These are phyloP conservation scores for Penicillium desertorum DNA, from an alignment of 495 filamentous ascomycete species.

Conservation along the genomic window DNA sequence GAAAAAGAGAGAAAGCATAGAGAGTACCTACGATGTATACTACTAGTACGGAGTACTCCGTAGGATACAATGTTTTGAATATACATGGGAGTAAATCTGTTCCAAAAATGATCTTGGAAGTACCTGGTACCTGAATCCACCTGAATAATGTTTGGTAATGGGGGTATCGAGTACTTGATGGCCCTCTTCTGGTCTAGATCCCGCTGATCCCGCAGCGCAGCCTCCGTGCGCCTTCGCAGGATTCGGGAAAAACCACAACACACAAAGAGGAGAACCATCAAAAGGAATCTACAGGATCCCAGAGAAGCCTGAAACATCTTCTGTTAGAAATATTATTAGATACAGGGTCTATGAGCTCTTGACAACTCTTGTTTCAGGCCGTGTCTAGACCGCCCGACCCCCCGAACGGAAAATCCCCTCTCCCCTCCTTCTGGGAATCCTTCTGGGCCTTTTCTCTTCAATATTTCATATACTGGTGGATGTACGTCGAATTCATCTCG, in stretches of 20 bases:
- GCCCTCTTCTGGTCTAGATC: constrained; percentile 26
- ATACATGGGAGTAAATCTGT: no score
- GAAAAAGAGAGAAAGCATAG: no score
- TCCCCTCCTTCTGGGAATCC: constrained; percentile 17
- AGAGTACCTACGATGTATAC: no score
- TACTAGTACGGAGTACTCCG: no score
- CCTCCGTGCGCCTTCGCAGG: constrained; percentile 17
- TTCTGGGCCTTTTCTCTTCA: not conserved
- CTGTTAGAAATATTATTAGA: not conserved
- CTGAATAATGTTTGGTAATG: no score
- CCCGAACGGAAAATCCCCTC: constrained; percentile 32
- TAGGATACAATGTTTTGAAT: no score
- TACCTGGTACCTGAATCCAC: not conserved
- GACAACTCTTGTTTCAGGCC: constrained; percentile 26
- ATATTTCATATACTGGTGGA: constrained; percentile 4
- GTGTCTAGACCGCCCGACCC: constrained; percentile 34
- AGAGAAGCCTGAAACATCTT: not conserved
- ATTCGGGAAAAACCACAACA: constrained; percentile 5
- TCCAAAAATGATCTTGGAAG: not conserved
- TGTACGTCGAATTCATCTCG: constrained; percentile 11
- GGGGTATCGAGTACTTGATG: constrained; percentile 9
- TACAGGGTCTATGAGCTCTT: not conserved
- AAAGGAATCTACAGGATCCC: not conserved
- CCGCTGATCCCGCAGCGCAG: constrained; percentile 24
- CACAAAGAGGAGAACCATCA: constrained; percentile 7